Percentiles rank a stretch among this genome's conserved stretches.
Evolutionary conservation across 2,329 filamentous ascomycete genomes (phyloP).

Genomic region (Alternaria sp.): DNA sequence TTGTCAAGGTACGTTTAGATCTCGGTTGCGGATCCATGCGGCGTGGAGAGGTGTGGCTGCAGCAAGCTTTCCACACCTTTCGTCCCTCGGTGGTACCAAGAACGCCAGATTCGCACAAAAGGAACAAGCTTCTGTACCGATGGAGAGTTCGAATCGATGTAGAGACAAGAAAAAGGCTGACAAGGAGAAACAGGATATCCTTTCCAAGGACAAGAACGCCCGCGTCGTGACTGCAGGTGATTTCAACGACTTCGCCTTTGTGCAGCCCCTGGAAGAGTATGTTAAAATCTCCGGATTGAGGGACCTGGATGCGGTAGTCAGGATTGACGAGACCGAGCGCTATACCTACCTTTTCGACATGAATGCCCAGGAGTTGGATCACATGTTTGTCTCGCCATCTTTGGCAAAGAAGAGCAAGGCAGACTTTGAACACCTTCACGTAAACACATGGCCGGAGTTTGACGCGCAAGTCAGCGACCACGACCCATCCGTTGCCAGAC

Average conservation of each 20-base stretch:
- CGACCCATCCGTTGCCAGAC: constrained; percentile 70
- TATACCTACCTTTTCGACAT: constrained; percentile 76
- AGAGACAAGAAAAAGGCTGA: constrained; percentile 33
- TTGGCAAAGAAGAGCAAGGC: constrained; percentile 53
- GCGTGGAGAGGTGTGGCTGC: constrained; percentile 29
- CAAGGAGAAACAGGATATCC: constrained; percentile 54
- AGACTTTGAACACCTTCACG: constrained; percentile 71
- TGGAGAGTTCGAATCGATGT: background rate
- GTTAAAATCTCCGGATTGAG: constrained; percentile 62
- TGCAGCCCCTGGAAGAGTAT: constrained; percentile 66
- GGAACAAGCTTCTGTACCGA: constrained; percentile 12
- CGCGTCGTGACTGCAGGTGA: constrained; percentile 70
- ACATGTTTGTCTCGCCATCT: constrained; percentile 70
- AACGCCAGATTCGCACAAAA: constrained; percentile 30
- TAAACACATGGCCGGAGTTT: constrained; percentile 72
- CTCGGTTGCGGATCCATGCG: constrained; percentile 6
- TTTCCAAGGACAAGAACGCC: constrained; percentile 64
- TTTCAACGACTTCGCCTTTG: constrained; percentile 76
- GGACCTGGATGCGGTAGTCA: constrained; percentile 69
- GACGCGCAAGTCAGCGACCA: constrained; percentile 70
- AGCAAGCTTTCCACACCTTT: constrained; percentile 18
- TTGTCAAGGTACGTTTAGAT: constrained; percentile 43
- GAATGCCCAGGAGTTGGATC: constrained; percentile 75
- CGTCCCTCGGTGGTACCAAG: constrained; percentile 18
- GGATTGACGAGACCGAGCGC: constrained; percentile 64